Base-by-base conservation (phyloP, 1,139 yeast genomes). In the Tardiomyces digboiensis region DNA sequence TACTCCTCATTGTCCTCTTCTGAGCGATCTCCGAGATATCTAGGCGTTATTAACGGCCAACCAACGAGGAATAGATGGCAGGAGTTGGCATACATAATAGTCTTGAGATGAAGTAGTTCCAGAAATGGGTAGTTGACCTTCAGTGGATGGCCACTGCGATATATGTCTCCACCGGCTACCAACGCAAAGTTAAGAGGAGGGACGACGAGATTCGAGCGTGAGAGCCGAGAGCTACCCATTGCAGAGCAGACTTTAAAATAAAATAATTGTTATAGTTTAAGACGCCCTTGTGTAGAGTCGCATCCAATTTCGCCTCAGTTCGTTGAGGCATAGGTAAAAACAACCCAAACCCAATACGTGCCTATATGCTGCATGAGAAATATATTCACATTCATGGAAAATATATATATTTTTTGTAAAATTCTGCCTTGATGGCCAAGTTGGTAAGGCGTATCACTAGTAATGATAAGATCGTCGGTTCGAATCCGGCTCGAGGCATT, bases 131-230 rank as follows among this genome's bases (percentile, higher is more conserved):
- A 86, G 64, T 88, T 89, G 53, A 81, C 75, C 0, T 85, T 84
- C 68, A 87, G 84, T 2, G 98, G 98, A 58, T 88, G 94, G 2
- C 98, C 98, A 2, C 94, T 82, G 29, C 98, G 70, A 61, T 88
- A 91, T 16, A 91, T 77, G 40, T 49, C 49, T 5, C 86, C 80
- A 48, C 85, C 89, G 51, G 86, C 95, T 1, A 89, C 95, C 18
- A 86, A 75, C 1, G 95, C 78, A 59, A 89, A 89, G 64, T 88
- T 88, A 53, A 91, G 71, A 2, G 98, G 98, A 2, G 98, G 97
- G 7, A 87, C 37, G n/a, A 14, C 8, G 6, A 33, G 37, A 19
- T 16, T n/a, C 10, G 37, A n/a, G n/a, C n/a, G n/a, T n/a, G n/a
- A n/a, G n/a, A n/a, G n/a, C n/a, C n/a, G n/a, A n/a, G n/a, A n/a